Conservation (phyloP, 768 basidiomycete genomes). For the Amanita exitialis region DNA sequence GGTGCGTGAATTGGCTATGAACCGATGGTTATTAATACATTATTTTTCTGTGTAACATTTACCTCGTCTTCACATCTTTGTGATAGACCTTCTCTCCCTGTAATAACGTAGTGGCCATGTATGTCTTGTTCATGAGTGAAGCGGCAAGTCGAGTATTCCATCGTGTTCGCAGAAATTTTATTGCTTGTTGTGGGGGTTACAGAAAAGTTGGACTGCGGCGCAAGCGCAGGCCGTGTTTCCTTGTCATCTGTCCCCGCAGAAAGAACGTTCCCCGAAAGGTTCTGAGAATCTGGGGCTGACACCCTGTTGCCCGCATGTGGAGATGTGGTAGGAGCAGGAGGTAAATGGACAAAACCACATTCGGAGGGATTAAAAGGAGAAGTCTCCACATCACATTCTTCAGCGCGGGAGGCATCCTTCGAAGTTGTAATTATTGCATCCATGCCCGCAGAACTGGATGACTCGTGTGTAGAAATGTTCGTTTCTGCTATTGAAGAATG, state of each 20-base stretch:
- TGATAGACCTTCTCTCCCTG: slow-evolving; percentile 59
- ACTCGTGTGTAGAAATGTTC: too few species aligned
- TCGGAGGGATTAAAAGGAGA: slow-evolving; percentile 30
- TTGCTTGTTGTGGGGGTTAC: neutral
- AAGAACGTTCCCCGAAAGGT: neutral
- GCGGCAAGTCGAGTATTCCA: slow-evolving; percentile 36
- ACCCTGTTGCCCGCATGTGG: neutral
- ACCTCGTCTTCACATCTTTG: slow-evolving; percentile 73
- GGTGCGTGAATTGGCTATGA: slow-evolving; percentile 69
- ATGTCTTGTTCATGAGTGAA: slow-evolving; percentile 56
- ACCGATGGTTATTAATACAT: slow-evolving; percentile 2
- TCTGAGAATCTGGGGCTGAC: neutral
- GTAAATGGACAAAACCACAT: slow-evolving; percentile 31
- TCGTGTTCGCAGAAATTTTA: neutral
- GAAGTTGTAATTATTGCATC: too few species aligned
- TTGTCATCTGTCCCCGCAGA: neutral
- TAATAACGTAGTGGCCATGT: slow-evolving; percentile 59
- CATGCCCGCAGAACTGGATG: neutral
- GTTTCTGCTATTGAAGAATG: too few species aligned
- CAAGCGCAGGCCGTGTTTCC: neutral
- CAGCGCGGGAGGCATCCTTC: too few species aligned
- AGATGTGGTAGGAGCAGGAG: slow-evolving; percentile 18
- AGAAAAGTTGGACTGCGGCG: neutral
- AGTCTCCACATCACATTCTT: slow-evolving; percentile 5
- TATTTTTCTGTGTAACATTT: neutral